Evolutionary conservation across 164 flowering plant genomes (phyloP), one percentile per base, ranked within the genome.

Genomic region (Magnolia officinalis): DNA sequence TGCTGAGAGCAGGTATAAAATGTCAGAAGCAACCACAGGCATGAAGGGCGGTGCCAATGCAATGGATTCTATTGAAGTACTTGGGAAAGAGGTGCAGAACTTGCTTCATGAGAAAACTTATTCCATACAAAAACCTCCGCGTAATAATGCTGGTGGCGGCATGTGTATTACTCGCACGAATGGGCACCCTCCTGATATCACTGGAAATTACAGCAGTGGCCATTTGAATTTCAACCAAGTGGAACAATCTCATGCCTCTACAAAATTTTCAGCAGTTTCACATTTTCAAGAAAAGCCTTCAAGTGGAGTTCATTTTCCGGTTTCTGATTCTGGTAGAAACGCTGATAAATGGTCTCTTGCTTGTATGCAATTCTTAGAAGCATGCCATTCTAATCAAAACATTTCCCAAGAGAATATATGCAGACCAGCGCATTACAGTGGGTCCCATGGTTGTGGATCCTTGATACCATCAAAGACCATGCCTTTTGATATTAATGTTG

Each of bases 271-370:
- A 7, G 49, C 80, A 52, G 71, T 81, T 77, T 50, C 81, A 52
- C 73, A 72, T 71, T 31, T 64, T 70, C 85, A 67, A 51, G 82
- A 79, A 74, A 81, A 75, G 67, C 81, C 78, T 16, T 67, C 80
- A 50, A 76, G 73, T 75, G 78, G 77, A 16, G 9, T 73, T 77
- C 86, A 74, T 37, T 82, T 74, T 79, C 71, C 82, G 74, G 74
- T 69, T 61, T 20, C 70, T 23, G 71, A 77, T 81, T 78, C 84
- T 59, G 75, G 81, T 50, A 77, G 61, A 63, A 71, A 79, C 31
- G 26, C 61, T 63, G 29, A 73, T 75, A 76, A 71, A 73, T 68
- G 77, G 69, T 78, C 83, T 59, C 74, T 75, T 55, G 37, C 80
- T 74, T 75, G 63, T 72, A 63, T 75, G 52, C 85, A 73, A 72